Base-by-base conservation (phyloP, 2,329 filamentous ascomycete species). In the Calonectria montana region DNA sequence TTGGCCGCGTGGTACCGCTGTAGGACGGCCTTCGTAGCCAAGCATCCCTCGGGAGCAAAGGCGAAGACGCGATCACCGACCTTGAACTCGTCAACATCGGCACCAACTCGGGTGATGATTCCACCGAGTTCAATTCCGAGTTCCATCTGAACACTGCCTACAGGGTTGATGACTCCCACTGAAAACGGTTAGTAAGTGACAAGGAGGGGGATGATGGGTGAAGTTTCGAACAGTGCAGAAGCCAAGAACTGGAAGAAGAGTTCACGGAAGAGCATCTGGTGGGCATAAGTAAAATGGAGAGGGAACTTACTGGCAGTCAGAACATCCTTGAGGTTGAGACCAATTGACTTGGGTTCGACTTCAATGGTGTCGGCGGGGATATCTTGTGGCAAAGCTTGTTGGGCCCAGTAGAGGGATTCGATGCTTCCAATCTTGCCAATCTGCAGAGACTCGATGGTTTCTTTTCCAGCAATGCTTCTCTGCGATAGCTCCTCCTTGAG, bases 31-130 rank as follows among this genome's bases (percentile, higher is more conserved):
- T 68, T 80, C 13, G 78, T 83, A 35, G 67, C 82, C 81, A 59
- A 80, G 66, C 69, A 77, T 21, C 67, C 53, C 35, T 59, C 75
- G 9, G 65, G 59, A 23, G 53, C 53, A 71, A 74, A 57, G 69
- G 80, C 79, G 35, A 80, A 75, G 27, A 85, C 81, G 2, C 81
- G 75, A 27, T 83, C 78, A 3, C 86, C 86, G 0, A 81, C 65
- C 0, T 71, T 63, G 7, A 87, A 77, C 7, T 78, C 64, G 15
- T 76, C 67, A 23, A 76, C 75, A 13, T 71, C 50, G 0, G 83
- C 69, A 3, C 81, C 80, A 10, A 83, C 77, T 0, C 78, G 77
- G 18, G 76, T 75, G 10, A 82, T 80, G n/a, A 77, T 37, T 6
- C 83, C 83, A 4, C 80, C 67, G 0, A 70, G 77, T 43, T 85